These are phyloP conservation scores for Keqinozyma sinolaborantium DNA, from an alignment of 1,139 yeast species.

Conservation along the genomic window DNA sequence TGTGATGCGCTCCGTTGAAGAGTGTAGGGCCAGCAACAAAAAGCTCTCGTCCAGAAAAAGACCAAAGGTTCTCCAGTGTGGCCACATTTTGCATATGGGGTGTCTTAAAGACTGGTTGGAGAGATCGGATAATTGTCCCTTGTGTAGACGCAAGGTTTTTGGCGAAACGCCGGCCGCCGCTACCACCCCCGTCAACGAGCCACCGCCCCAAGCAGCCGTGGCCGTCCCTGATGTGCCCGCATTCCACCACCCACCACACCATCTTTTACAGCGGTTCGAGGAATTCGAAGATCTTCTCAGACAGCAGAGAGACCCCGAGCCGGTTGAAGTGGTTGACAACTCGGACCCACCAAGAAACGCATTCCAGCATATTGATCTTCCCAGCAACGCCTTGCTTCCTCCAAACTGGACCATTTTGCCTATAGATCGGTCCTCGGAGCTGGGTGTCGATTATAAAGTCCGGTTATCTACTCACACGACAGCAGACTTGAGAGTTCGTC, in stretches of 20 bases:
- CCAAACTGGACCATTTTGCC: conserved; percentile 36
- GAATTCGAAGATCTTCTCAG: conserved; percentile 7
- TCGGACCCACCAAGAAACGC: conserved; percentile 2
- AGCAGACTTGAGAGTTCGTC: conserved; percentile 14
- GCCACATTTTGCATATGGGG: conserved; percentile 85
- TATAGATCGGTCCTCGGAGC: conserved; percentile 10
- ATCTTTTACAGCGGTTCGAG: conserved; percentile 4
- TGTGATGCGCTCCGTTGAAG: conserved; percentile 55
- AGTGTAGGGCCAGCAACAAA: conserved; percentile 17
- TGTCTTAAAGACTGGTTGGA: conserved; percentile 94
- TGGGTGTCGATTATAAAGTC: conserved; percentile 15
- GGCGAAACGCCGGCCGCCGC: conserved; percentile 6
- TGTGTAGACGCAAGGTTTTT: conserved; percentile 77
- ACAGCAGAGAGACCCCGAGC: conserved; percentile 2
- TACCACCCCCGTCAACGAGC: conserved; percentile 2
- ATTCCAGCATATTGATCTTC: conserved; percentile 20
- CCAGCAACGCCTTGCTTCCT: conserved; percentile 26
- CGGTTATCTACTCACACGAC: conserved; percentile 13
- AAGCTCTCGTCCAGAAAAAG: conserved; percentile 38
- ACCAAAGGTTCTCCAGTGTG: conserved; percentile 79
- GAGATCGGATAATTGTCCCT: conserved; percentile 87
- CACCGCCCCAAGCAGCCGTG: conserved; percentile 1
- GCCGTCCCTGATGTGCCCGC: not conserved
- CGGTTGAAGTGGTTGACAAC: conserved; percentile 1
- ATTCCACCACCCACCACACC: conserved; percentile 1